phyloP scores from a whole-genome alignment of 345 rosid genomes.

The Citrus sinensis region DVS_A1.0 CM039167.1:784501-785000 shows the following conservation, averaged over 20 bases:
- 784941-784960: conserved; percentile 19
- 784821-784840: background rate
- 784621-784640: conserved; percentile 8
- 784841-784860: background rate
- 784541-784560: background rate
- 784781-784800: background rate
- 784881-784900: conserved; percentile 46
- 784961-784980: background rate
- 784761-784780: background rate
- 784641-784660: background rate
- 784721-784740: conserved; percentile 13
- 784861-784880: conserved; percentile 60
- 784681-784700: background rate
- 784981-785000: conserved; percentile 21
- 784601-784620: background rate
- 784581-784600: background rate
- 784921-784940: conserved; percentile 20
- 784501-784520: background rate
- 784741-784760: background rate
- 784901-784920: conserved; percentile 43
- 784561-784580: background rate
- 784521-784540: background rate
- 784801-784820: background rate
- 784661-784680: background rate
- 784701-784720: background rate